Conservation (phyloP, 2,329 filamentous ascomycete genomes). For the Talaromyces islandicus region DNA sequence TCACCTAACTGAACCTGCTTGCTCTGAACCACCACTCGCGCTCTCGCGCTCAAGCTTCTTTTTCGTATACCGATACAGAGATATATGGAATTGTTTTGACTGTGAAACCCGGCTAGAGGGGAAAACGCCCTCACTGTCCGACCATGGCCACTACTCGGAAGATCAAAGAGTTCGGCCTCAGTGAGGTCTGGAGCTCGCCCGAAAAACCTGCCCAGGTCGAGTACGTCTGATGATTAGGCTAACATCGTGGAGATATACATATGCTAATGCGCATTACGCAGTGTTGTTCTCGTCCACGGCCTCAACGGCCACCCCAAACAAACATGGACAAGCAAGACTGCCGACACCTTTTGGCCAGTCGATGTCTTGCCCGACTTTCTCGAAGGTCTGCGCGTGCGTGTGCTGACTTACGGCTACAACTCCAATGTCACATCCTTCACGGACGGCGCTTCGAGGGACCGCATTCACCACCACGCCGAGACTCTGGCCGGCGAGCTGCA, state of each 20-base stretch:
- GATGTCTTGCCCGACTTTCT: slow-evolving; percentile 61
- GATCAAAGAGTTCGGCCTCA: slow-evolving; percentile 36
- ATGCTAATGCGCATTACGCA: slow-evolving; percentile 2
- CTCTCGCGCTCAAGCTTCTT: background rate
- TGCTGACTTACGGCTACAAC: slow-evolving; percentile 70
- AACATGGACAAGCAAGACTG: slow-evolving; percentile 52
- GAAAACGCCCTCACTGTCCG: background rate
- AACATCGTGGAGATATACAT: too few relatives aligned
- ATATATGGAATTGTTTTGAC: background rate
- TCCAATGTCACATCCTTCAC: slow-evolving; percentile 53
- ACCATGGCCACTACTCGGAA: slow-evolving; percentile 8
- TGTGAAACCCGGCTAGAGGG: background rate
- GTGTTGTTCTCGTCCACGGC: slow-evolving; percentile 65
- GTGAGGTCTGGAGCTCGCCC: slow-evolving; percentile 34
- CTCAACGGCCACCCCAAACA: slow-evolving; percentile 60
- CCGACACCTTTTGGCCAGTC: slow-evolving; percentile 61
- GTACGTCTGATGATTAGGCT: slow-evolving; percentile 17
- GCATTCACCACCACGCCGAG: slow-evolving; percentile 66
- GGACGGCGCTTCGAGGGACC: slow-evolving; percentile 55
- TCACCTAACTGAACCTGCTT: too few relatives aligned
- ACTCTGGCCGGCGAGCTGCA: slow-evolving; percentile 59
- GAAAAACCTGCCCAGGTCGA: slow-evolving; percentile 34
- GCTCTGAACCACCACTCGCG: too few relatives aligned
- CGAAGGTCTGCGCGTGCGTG: slow-evolving; percentile 52
- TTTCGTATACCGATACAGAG: background rate